Evolutionary conservation across 805 yeast species (phyloP), one percentile per base, ranked within the genome.

Genomic region (Vanderwaltozyma yarrowii): DNA sequence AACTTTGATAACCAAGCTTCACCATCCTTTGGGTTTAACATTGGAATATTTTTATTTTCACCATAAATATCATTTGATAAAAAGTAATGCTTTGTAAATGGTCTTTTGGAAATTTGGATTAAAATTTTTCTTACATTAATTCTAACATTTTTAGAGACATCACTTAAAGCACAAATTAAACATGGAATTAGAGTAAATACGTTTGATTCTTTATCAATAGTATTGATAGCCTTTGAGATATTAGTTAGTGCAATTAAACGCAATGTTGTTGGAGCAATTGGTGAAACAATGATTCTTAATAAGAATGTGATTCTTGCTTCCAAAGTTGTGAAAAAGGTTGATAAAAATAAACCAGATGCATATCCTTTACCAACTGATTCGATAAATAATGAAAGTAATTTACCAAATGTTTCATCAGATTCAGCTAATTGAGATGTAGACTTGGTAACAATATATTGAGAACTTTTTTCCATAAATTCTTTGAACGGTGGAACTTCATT

Each of bases 11-110:
- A 41, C 45, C 83, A 59, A 2, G 48, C 39, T 16, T 58, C 58
- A n/a, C 76, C 74, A 52, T 86, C 95, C 33, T 72, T 72, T 27
- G 86, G 80, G 17, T 79, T 62, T 19, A 84, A 66, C 38, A 78
- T 64, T 19, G 80, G 73, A 36, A 81, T 34, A 8, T 48, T 46
- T 11, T 65, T 49, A 8, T 64, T 56, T 3, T 51, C 52, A 11
- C 80, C 86, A 52, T 80, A 88, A 13, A 86, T 65, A 33, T 68
- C 65, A 14, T 72, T 66, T 23, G 69, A 69, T 57, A 80, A 56
- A 44, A 73, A 68, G 38, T 76, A 65, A 49, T 66, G 68, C 33
- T 65, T 62, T 14, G 62, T 44, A 8, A 55, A 48, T 30, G 66
- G 52, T 58, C 70, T 61, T 28, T 54, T 50, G 3, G 62, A 40